These are phyloP conservation scores for Ophiostoma perfectum DNA, from an alignment of 2,329 filamentous ascomycete genomes.

Conservation along the genomic window DNA sequence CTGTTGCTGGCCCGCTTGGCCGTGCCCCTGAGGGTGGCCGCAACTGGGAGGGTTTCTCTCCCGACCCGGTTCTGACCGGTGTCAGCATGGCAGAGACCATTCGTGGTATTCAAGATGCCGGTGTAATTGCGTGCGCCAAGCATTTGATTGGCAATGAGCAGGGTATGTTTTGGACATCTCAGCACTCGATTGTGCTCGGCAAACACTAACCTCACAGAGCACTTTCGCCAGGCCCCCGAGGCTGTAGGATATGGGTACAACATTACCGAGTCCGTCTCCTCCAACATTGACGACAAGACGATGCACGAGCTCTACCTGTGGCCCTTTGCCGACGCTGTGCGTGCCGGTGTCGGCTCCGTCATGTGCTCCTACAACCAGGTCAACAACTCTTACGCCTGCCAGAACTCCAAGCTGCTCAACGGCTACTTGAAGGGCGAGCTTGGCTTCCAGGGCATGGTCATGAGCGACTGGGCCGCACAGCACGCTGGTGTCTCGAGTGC, in stretches of 20 bases:
- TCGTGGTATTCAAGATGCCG: constrained; percentile 72
- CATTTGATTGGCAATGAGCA: constrained; percentile 68
- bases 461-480: constrained; percentile 58
- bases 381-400: constrained; percentile 62
- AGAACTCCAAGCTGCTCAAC: constrained; percentile 60
- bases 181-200: background rate
- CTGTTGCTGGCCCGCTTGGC: constrained; percentile 67
- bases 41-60: constrained; percentile 67
- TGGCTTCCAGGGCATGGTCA: constrained; percentile 61
- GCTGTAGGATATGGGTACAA: constrained; percentile 57
- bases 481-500: constrained; percentile 62
- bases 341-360: constrained; percentile 46
- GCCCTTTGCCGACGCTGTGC: constrained; percentile 59
- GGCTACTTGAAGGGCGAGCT: constrained; percentile 59
- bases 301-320: constrained; percentile 59
- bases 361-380: constrained; percentile 57
- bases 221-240: constrained; percentile 61
- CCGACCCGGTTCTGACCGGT: constrained; percentile 71
- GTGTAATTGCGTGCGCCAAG: constrained; percentile 73
- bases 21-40: constrained; percentile 62
- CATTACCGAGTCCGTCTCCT: constrained; percentile 51
- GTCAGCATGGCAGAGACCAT: constrained; percentile 67
- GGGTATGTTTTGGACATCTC: constrained; percentile 31
- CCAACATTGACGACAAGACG: constrained; percentile 54
- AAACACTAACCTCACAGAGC: constrained; percentile 42